Base-by-base conservation (phyloP, 495 filamentous ascomycete species). In the Trichocladium antarcticum region DNA sequence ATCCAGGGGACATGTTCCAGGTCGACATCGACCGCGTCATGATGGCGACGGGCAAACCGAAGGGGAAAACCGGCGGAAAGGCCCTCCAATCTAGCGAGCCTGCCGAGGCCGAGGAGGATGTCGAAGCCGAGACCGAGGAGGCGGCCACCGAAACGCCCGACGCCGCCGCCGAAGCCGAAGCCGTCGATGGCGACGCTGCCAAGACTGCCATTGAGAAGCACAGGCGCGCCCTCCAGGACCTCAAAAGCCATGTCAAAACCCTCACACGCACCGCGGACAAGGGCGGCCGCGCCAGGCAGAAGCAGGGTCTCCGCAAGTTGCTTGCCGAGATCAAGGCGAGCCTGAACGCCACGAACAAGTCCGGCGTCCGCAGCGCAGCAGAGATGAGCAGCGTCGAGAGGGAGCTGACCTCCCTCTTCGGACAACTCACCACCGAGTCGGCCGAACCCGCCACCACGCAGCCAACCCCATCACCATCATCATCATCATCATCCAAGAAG, bases 1-100 rank as follows among this genome's bases (percentile, higher is more conserved):
- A 98, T 67, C 92, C 92, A 9, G 92, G 92, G 41, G 92, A 98
- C 62, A 84, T 98, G 74, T 98, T 97, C 76, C 85, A 90, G 59
- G 93, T 98, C 59, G 84, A 95, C 7, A 76, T 82, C 36, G 87
- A 92, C 6, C 79, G 80, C 49, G 93, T 97, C 27, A 74, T 98
- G 67, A 85, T 69, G 55, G 92, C 87, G 19, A 95, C 88, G 9
- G 92, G 92, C 28, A 75, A 74, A 2, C 75, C 77, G 9, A 94
- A 90, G 12, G n/a, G n/a, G n/a, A n/a, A 38, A 29, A 4, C 17
- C 17, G 7, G 10, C 46, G 37, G 24, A 42, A 45, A 52, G 20
- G 37, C 22, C 0, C 12, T 22, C 2, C 15, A 69, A 45, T 45
- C 32, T 34, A 51, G 37, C 42, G 56, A 53, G 10, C 14, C 51